Percentiles rank a stretch among this genome's conserved stretches.
Conservation (phyloP, 495 filamentous ascomycete genomes). For the Xylaria sp. region DNA sequence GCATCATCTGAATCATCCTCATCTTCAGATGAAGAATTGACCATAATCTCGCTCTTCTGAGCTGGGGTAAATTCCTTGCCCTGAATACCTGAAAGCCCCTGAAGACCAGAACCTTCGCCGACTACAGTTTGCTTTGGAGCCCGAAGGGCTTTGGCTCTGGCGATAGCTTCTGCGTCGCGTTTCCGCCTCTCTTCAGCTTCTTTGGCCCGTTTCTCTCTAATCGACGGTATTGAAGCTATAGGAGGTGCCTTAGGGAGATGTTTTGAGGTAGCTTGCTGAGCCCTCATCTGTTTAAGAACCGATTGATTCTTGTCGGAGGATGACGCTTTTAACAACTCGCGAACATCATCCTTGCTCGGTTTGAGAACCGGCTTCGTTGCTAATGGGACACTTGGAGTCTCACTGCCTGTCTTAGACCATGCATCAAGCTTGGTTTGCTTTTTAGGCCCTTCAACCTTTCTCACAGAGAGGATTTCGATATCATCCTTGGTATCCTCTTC, state of each 20-base stretch:
- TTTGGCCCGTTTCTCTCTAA: conserved; percentile 72
- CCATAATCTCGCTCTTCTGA: conserved; percentile 84
- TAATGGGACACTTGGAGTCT: conserved; percentile 32
- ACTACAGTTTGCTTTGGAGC: conserved; percentile 64
- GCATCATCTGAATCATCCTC: conserved; percentile 69
- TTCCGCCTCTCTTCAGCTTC: conserved; percentile 78
- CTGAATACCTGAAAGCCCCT: conserved; percentile 71
- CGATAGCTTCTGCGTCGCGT: conserved; percentile 70
- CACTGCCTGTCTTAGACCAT: conserved; percentile 56
- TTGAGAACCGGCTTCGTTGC: conserved; percentile 30
- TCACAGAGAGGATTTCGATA: conserved; percentile 48
- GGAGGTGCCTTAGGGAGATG: conserved; percentile 46
- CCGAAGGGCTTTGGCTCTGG: conserved; percentile 66
- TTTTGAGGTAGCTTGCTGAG: conserved; percentile 38
- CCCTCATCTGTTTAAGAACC: conserved; percentile 48
- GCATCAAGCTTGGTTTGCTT: conserved; percentile 73
- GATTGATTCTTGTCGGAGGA: conserved; percentile 45
- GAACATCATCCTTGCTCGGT: conserved; percentile 42
- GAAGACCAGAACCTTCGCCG: conserved; percentile 79
- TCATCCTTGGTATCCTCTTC: conserved; percentile 67
- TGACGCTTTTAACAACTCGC: conserved; percentile 46
- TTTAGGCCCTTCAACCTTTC: conserved; percentile 57
- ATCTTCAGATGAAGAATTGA: conserved; percentile 80
- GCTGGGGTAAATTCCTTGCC: conserved; percentile 76
- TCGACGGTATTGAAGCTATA: conserved; percentile 49